Conservation (phyloP, 108 stramenopile species). For the Fistulifera pelliculosa region DNA sequence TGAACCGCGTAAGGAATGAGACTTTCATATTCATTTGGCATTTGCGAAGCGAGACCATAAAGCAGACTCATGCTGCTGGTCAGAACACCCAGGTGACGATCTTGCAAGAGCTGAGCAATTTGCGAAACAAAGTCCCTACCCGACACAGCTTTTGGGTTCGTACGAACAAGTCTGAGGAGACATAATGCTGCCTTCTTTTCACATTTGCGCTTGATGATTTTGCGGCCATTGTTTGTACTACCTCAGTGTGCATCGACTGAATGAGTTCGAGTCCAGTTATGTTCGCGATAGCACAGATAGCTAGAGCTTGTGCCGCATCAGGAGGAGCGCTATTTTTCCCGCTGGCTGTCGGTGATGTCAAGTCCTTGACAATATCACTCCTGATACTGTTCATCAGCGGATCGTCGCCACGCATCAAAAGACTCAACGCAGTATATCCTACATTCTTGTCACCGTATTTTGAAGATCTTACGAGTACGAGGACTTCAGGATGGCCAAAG, state of each 20-base stretch:
- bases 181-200: conserved; percentile 94
- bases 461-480: conserved; percentile 76
- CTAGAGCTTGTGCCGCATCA: conserved; percentile 75
- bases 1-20: conserved; percentile 88
- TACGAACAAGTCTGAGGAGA: conserved; percentile 80
- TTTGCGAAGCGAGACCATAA: conserved; percentile 74
- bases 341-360: conserved; percentile 46
- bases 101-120: conserved; percentile 79
- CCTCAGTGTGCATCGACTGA: conserved; percentile 80
- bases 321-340: conserved; percentile 47
- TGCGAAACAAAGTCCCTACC: conserved; percentile 84
- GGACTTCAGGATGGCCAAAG: conserved; percentile 95
- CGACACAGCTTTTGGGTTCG: conserved; percentile 76
- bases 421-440: conserved; percentile 90
- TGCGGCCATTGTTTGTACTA: conserved; percentile 76
- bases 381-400: conserved; percentile 81
- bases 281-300: conserved; percentile 77
- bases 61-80: conserved; percentile 85
- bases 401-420: conserved; percentile 84
- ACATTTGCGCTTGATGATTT: conserved; percentile 78
- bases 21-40: conserved; percentile 67
- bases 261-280: conserved; percentile 82
- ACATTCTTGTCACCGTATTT: conserved; percentile 93
- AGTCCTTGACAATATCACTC: conserved; percentile 81
- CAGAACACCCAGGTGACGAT: conserved; percentile 85